A percentile compares a stretch with the other conserved stretches of the same genome.
Conservation (phyloP, 345 rosid species). For the Aquilaria yunnanensis region DNA sequence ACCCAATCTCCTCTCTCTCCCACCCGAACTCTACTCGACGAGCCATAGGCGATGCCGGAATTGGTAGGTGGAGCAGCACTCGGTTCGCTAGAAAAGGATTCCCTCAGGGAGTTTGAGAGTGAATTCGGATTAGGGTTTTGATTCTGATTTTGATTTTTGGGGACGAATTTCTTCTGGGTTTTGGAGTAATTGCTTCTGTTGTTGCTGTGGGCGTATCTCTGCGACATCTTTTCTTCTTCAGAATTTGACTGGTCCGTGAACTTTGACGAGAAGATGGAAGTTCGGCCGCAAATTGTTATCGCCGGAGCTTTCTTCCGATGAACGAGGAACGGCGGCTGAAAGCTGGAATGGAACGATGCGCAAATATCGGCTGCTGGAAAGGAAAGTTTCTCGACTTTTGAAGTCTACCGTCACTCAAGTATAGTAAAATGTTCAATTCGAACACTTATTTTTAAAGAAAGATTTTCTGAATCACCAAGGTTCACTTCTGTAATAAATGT, state of each 20-base stretch:
- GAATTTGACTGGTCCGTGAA: not conserved
- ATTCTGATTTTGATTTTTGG: constrained; percentile 26
- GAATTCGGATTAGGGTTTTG: constrained; percentile 30
- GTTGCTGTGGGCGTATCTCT: constrained; percentile 28
- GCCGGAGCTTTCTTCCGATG: too few species aligned
- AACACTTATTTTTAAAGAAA: not conserved
- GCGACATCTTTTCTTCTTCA: constrained; percentile 38
- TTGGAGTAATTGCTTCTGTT: constrained; percentile 27
- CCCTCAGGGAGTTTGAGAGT: constrained; percentile 60
- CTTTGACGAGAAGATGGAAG: not conserved
- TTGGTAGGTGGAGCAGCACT: constrained; percentile 19
- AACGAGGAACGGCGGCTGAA: too few species aligned
- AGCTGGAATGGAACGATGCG: not conserved
- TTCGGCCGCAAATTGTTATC: too few species aligned
- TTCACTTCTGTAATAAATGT: too few species aligned
- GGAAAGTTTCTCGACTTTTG: not conserved
- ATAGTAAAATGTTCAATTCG: not conserved
- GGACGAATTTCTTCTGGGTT: constrained; percentile 41
- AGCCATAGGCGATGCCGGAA: constrained; percentile 18
- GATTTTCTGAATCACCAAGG: too few species aligned
- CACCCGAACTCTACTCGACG: constrained; percentile 26
- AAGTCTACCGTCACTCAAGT: not conserved
- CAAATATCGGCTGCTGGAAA: not conserved
- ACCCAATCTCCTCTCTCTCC: constrained; percentile 43
- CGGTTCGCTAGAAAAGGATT: constrained; percentile 23